Percentiles rank a stretch among this genome's conserved stretches.
phyloP scores from a whole-genome alignment of 2,329 filamentous ascomycete species.

The Aureobasidium lini region DNA sequence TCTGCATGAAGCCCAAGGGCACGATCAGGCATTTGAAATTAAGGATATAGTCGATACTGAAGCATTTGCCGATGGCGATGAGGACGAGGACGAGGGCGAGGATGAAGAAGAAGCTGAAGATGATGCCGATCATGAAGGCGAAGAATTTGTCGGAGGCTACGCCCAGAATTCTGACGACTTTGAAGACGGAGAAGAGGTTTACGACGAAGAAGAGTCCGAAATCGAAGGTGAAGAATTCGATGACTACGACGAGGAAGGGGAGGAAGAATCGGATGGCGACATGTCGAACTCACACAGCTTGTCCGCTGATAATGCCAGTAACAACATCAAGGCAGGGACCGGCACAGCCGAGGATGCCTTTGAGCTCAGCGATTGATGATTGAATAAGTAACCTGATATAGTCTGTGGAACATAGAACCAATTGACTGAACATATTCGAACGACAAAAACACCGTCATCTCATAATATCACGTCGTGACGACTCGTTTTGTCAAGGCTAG shows the following conservation, averaged over 20 bases:
- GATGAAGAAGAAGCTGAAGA: neutral
- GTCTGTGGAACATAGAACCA: neutral
- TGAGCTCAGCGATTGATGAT: constrained; percentile 17
- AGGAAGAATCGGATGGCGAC: neutral
- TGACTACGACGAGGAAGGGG: constrained; percentile 7
- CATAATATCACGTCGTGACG: too few relatives aligned
- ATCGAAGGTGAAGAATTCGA: neutral
- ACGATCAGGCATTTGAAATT: neutral
- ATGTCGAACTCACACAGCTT: neutral
- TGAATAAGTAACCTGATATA: neutral
- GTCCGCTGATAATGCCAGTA: constrained; percentile 4
- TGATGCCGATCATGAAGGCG: neutral
- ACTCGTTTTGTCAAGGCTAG: neutral
- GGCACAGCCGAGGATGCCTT: constrained; percentile 18
- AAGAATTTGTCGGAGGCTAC: neutral
- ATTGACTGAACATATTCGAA: neutral
- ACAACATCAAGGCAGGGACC: constrained; percentile 17
- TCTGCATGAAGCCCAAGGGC: neutral
- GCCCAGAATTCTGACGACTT: constrained; percentile 3
- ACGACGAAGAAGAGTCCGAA: constrained; percentile 5
- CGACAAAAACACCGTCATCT: too few relatives aligned
- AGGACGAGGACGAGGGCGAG: neutral
- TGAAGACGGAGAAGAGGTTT: constrained; percentile 5
- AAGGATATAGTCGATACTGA: neutral
- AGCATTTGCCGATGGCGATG: neutral